Evolutionary conservation across 768 basidiomycete species (phyloP), one percentile per base, ranked within the genome.

Genomic region (Boletus insuetus): DNA sequence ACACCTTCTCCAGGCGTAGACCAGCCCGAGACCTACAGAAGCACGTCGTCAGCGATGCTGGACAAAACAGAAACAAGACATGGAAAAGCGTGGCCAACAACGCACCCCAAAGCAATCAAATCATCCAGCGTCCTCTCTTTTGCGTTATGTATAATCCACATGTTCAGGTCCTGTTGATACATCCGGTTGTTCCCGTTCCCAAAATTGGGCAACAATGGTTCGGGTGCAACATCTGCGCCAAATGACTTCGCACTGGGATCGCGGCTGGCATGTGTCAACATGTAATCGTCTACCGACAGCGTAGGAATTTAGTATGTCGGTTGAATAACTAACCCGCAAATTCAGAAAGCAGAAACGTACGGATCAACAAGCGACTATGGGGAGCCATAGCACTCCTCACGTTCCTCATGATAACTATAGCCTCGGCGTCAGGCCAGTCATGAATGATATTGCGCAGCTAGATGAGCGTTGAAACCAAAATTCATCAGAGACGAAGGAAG

Each of bases 171-270:
- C 47, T 74, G 74, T 34, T 76, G 64, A 55, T 81, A 80, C 29
- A 67, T 66, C 6, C 74, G 64, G 38, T 75, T 63, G 40, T 66
- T 68, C 2, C 76, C 79, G 7, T 73, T 69, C 17, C 78, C 79
- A 49, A 74, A 80, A 60, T 80, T 81, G 6, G 79, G 73, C 3
- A 81, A 68, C 46, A 82, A 64, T 0, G 78, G 80, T 49, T 74
- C 73, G 0, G 79, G 79, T 0, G 77, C 79, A 56, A 61, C 39
- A 12, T 66, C 64, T 68, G 59, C 42, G 32, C 53, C 56, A 34
- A 51, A 54, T 5, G 51, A 54, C 4, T 54, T 47, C 3, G 49
- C 47, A 19, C 29, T 53, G 11, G 47, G 41, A 24, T 55, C 53
- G 19, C 46, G 55, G 24, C 55, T 42, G 17, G 60, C 63, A 8